A percentile compares a stretch with the other conserved stretches of the same genome.
Conservation (phyloP, 164 flowering plant genomes). For the Magnolia sinica region DNA sequence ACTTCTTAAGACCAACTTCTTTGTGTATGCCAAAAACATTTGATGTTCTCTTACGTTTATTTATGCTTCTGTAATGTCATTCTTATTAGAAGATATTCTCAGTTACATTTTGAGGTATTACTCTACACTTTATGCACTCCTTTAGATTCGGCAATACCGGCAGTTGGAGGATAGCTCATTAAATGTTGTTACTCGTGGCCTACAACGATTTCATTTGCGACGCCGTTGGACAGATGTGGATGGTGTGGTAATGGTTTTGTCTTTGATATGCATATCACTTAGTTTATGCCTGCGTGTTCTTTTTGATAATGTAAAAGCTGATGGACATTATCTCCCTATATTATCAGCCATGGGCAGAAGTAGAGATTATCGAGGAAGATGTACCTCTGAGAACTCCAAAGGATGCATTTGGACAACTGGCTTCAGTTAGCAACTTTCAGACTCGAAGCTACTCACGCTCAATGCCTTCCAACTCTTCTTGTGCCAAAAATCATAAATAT, state of each 20-base stretch:
- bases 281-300: neutral
- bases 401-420: slow-evolving; percentile 64
- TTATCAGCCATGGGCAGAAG: slow-evolving; percentile 78
- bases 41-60: too few species aligned
- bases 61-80: neutral
- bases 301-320: slow-evolving; percentile 8
- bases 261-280: neutral
- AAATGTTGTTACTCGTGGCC: slow-evolving; percentile 82
- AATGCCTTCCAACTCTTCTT: slow-evolving; percentile 26
- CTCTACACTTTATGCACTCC: neutral
- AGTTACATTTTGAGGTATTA: slow-evolving; percentile 1
- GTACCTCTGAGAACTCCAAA: slow-evolving; percentile 70
- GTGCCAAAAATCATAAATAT: slow-evolving; percentile 14
- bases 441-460: slow-evolving; percentile 12
- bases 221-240: slow-evolving; percentile 78
- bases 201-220: slow-evolving; percentile 73
- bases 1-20: neutral
- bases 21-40: neutral
- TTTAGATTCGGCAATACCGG: slow-evolving; percentile 79
- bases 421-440: slow-evolving; percentile 32
- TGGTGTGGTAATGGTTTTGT: slow-evolving; percentile 52
- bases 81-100: neutral
- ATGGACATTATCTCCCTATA: slow-evolving; percentile 1
- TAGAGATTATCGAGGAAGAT: slow-evolving; percentile 86
- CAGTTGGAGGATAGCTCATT: slow-evolving; percentile 79